A percentile compares a stretch with the other conserved stretches of the same genome.
phyloP scores from a whole-genome alignment of 371 early-diverging fungal genomes.

The Blyttiomyces sp. region DNA sequence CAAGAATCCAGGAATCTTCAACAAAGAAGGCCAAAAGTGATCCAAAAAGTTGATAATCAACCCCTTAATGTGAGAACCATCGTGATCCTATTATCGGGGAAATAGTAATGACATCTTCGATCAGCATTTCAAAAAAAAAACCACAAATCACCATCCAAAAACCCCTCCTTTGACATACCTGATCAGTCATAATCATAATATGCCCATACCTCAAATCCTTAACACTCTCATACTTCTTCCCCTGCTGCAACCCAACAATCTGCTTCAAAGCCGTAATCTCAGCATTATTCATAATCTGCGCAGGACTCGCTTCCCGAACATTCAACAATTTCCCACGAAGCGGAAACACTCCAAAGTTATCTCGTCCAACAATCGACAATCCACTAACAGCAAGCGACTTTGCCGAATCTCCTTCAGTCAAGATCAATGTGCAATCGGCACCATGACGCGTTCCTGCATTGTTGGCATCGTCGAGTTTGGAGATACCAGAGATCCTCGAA shows the following conservation, averaged over 20 bases:
- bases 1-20: slow-evolving; percentile 94
- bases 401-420: slow-evolving; percentile 99
- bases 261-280: slow-evolving; percentile 94
- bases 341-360: slow-evolving; percentile 97
- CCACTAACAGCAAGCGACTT: slow-evolving; percentile 96
- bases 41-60: slow-evolving; percentile 98
- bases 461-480: slow-evolving; percentile 98
- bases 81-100: slow-evolving; percentile 98
- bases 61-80: slow-evolving; percentile 99
- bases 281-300: slow-evolving; percentile 80
- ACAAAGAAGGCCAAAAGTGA: slow-evolving; percentile 93
- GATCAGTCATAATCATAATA: slow-evolving; percentile 99
- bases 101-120: slow-evolving; percentile 68
- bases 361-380: slow-evolving; percentile 91
- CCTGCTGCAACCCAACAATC: slow-evolving; percentile 96
- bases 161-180: slow-evolving; percentile 45
- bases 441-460: slow-evolving; percentile 85
- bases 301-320: slow-evolving; percentile 89
- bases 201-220: slow-evolving; percentile 92
- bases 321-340: slow-evolving; percentile 98
- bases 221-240: slow-evolving; percentile 71
- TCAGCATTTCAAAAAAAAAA: slow-evolving; percentile 46
- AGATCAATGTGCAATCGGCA: slow-evolving; percentile 90
- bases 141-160: background rate
- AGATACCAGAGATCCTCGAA: slow-evolving; percentile 76